Conservation (phyloP, 306 rosid genomes). For the Acmispon strigosus region DNA sequence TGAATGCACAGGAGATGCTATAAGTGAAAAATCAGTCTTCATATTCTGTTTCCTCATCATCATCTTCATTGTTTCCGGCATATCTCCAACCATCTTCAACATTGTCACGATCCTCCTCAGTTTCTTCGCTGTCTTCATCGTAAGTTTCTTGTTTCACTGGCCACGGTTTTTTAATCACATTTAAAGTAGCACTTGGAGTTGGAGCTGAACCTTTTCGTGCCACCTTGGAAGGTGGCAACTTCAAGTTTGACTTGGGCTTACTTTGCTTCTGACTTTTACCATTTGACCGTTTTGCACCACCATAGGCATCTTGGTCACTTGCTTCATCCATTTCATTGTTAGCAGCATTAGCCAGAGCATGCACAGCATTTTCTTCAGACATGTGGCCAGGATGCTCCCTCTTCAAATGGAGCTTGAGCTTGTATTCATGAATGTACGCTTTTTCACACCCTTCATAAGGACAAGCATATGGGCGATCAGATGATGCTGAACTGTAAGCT, state of each 20-base stretch:
- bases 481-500: slow-evolving; percentile 67
- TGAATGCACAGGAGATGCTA: neutral
- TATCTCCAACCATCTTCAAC: slow-evolving; percentile 92
- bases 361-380: slow-evolving; percentile 56
- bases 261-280: slow-evolving; percentile 14
- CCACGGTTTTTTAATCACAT: slow-evolving; percentile 65
- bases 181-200: slow-evolving; percentile 34
- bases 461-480: slow-evolving; percentile 90
- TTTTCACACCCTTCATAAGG: slow-evolving; percentile 60
- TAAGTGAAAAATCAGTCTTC: slow-evolving; percentile 54
- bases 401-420: neutral
- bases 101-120: slow-evolving; percentile 92
- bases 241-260: slow-evolving; percentile 59
- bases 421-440: too few relatives aligned
- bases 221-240: slow-evolving; percentile 62
- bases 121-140: slow-evolving; percentile 96
- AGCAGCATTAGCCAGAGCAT: slow-evolving; percentile 50
- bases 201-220: slow-evolving; percentile 54
- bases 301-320: slow-evolving; percentile 80
- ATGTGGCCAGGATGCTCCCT: slow-evolving; percentile 85
- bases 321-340: slow-evolving; percentile 85
- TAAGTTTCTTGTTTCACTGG: slow-evolving; percentile 60
- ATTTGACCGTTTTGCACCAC: slow-evolving; percentile 44
- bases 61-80: slow-evolving; percentile 68
- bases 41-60: slow-evolving; percentile 86